Conservation (phyloP, 768 basidiomycete species). For the Leccinum variicolor region DNA sequence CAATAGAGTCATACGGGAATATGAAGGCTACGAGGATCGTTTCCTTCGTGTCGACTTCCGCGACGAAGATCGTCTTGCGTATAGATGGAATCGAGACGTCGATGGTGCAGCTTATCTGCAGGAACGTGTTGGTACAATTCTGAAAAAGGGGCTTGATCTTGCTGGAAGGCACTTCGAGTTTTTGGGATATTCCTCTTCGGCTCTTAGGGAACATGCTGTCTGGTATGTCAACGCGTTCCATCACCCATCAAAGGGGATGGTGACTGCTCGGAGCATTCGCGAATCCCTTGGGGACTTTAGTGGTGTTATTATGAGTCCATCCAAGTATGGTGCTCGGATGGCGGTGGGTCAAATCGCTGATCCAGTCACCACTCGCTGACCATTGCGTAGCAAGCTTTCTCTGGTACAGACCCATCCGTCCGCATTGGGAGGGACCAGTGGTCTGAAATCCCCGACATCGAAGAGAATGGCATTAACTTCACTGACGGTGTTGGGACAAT, state of each 20-base stretch:
- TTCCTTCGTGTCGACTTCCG: constrained; percentile 85
- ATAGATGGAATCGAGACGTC: constrained; percentile 66
- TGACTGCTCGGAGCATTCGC: constrained; percentile 61
- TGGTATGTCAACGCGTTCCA: constrained; percentile 76
- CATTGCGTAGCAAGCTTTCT: constrained; percentile 61
- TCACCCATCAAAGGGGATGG: constrained; percentile 37
- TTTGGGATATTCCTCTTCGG: constrained; percentile 77
- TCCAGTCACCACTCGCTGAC: constrained; percentile 3
- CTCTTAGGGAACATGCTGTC: constrained; percentile 75
- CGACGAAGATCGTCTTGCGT: constrained; percentile 76
- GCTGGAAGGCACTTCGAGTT: constrained; percentile 76
- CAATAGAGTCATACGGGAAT: constrained; percentile 76
- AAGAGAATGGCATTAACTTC: constrained; percentile 41
- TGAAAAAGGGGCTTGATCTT: constrained; percentile 65
- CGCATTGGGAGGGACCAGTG: constrained; percentile 54
- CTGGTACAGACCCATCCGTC: constrained; percentile 75
- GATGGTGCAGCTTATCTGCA: constrained; percentile 55
- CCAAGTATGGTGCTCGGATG: constrained; percentile 79
- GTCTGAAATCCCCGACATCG: constrained; percentile 60
- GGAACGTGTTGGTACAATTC: constrained; percentile 52
- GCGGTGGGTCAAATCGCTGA: constrained; percentile 32
- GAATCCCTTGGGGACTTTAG: constrained; percentile 65
- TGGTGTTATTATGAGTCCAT: constrained; percentile 55
- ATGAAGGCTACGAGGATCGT: constrained; percentile 53
- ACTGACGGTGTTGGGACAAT: constrained; percentile 86